Evolutionary conservation across 768 basidiomycete species (phyloP).

Genomic region (Calvatia gigantea): DNA sequence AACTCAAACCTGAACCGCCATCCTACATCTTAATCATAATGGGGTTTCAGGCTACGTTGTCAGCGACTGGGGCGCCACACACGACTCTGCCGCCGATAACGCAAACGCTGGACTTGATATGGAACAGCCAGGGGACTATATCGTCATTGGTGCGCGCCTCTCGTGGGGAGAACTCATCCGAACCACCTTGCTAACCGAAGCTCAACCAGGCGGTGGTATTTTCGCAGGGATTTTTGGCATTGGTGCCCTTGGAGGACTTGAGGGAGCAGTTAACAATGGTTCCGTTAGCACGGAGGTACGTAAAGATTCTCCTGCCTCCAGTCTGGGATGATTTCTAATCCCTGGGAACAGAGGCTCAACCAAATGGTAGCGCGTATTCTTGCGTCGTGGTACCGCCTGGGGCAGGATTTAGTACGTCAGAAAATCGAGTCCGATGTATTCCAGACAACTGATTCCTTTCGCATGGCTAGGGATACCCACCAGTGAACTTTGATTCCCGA

Average conservation of each 20-base stretch:
- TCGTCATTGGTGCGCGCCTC: constrained; percentile 37
- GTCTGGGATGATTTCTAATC: background rate
- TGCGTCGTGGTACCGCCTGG: constrained; percentile 42
- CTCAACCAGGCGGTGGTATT: constrained; percentile 33
- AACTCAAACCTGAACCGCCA: background rate
- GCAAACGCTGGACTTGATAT: constrained; percentile 48
- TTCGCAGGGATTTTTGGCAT: constrained; percentile 17
- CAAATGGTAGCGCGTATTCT: constrained; percentile 46
- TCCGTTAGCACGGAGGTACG: constrained; percentile 29
- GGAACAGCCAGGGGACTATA: constrained; percentile 49
- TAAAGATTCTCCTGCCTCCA: background rate
- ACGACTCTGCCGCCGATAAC: constrained; percentile 42
- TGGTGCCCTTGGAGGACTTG: constrained; percentile 17
- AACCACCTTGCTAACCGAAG: background rate
- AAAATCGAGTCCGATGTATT: background rate
- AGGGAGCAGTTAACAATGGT: constrained; percentile 32
- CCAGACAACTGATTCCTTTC: background rate
- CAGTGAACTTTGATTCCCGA: constrained; percentile 44
- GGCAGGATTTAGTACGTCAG: constrained; percentile 40
- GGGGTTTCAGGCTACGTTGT: constrained; percentile 36
- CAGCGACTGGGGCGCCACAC: constrained; percentile 52
- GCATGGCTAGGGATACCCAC: constrained; percentile 35
- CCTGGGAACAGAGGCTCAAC: constrained; percentile 30
- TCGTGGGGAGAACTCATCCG: background rate
- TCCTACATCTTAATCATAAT: background rate